A percentile compares a stretch with the other conserved stretches of the same genome.
Evolutionary conservation across 441 rosid genomes (phyloP).

Genomic region (Euphorbia celastroides): DNA sequence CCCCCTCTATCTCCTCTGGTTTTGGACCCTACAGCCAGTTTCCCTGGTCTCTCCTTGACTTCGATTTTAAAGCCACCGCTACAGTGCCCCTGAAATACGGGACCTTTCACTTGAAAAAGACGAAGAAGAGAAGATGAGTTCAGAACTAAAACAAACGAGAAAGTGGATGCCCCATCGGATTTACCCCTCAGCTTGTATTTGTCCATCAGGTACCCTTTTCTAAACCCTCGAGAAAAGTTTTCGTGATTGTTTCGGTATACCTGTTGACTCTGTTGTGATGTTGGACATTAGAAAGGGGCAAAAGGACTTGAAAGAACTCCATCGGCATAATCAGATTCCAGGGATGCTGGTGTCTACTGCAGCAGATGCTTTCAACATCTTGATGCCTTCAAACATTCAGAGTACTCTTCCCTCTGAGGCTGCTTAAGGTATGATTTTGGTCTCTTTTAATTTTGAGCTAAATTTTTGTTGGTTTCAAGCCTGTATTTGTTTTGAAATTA

Average conservation of each 20-base stretch:
- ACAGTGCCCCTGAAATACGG: too few species aligned
- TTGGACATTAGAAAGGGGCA: slow-evolving; percentile 71
- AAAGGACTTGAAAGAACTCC: slow-evolving; percentile 88
- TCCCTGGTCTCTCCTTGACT: too few species aligned
- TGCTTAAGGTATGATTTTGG: slow-evolving; percentile 23
- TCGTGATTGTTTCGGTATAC: not conserved
- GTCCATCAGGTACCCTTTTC: slow-evolving; percentile 36
- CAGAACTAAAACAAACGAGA: slow-evolving; percentile 70
- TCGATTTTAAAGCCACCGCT: too few species aligned
- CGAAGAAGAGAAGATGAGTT: slow-evolving; percentile 92
- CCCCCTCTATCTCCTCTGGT: too few species aligned
- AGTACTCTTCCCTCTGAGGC: slow-evolving; percentile 62
- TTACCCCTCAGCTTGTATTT: slow-evolving; percentile 95
- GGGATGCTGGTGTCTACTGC: slow-evolving; percentile 91
- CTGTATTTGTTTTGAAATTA: too few species aligned
- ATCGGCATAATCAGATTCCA: slow-evolving; percentile 87
- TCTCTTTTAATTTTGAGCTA: too few species aligned
- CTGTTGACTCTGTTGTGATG: not conserved
- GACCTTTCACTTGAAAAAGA: slow-evolving; percentile 92
- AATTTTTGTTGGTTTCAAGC: too few species aligned
- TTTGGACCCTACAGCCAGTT: too few species aligned
- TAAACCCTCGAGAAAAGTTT: not conserved
- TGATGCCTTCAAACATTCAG: slow-evolving; percentile 94
- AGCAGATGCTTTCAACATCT: slow-evolving; percentile 75
- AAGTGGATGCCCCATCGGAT: slow-evolving; percentile 76